These are phyloP conservation scores for Stachybotrys chartarum DNA, from an alignment of 2,329 filamentous ascomycete species.

Conservation along the genomic window DNA sequence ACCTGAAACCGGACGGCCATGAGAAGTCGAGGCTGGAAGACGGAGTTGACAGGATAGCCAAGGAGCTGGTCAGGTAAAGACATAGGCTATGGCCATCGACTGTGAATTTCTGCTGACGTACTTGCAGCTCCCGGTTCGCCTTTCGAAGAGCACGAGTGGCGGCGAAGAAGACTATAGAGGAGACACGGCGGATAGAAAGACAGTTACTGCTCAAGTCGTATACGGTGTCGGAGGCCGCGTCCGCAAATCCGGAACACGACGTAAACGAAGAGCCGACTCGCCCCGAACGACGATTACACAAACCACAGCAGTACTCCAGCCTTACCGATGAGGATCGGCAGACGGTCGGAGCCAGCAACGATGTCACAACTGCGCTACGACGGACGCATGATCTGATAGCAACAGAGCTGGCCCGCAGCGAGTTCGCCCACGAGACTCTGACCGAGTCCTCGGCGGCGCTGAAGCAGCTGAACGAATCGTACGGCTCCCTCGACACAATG, in stretches of 20 bases:
- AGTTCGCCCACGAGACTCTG: conserved; percentile 85
- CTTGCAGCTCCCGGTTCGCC: conserved; percentile 45
- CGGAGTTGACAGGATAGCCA: conserved; percentile 56
- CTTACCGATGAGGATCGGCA: conserved; percentile 63
- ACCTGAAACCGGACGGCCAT: conserved; percentile 47
- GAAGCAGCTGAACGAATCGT: conserved; percentile 72
- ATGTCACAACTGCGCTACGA: conserved; percentile 78
- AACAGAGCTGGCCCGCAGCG: conserved; percentile 74
- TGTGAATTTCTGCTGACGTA: neutral
- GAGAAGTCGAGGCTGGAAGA: conserved; percentile 61
- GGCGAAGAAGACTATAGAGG: conserved; percentile 67
- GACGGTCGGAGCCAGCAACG: conserved; percentile 65
- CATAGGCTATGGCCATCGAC: neutral
- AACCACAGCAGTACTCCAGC: conserved; percentile 26
- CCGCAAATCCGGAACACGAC: conserved; percentile 3
- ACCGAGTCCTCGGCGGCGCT: conserved; percentile 78
- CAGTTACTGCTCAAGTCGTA: conserved; percentile 66
- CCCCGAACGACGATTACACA: conserved; percentile 16
- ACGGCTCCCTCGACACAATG: conserved; percentile 71
- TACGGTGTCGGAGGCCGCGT: conserved; percentile 27
- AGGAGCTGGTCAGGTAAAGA: conserved; percentile 63
- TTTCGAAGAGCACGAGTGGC: conserved; percentile 79
- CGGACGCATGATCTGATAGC: conserved; percentile 84
- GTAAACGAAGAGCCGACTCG: conserved; percentile 11
- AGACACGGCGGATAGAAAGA: conserved; percentile 69